Base-by-base conservation (phyloP, 106 monocot genomes). In the Dendrobium huoshanense region DNA sequence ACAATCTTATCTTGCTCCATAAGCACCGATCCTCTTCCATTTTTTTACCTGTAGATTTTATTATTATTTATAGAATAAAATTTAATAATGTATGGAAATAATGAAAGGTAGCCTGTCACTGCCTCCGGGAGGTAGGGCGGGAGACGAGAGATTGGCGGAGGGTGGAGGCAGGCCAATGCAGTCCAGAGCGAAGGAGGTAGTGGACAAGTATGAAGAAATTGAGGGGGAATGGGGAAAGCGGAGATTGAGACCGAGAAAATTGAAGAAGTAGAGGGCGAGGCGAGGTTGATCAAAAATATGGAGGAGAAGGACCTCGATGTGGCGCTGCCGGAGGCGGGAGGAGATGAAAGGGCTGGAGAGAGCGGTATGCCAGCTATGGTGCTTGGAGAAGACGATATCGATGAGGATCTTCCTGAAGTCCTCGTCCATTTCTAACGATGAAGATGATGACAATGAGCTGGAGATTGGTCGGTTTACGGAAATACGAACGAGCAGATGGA, bases 391-490 rank as follows among this genome's bases (percentile, higher is more conserved):
- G 73, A 94, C 82, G 79, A 94, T 86, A 7, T 75, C 75, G 51
- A 64, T 81, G 47, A 94, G 91, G 84, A 87, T 88, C 51, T 81
- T 55, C 77, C 91, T 79, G 85, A 94, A 88, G 75, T 81, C 81
- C 9, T 82, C 85, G 72, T 87, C 87, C 54, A 59, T 49, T 25
- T 82, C 86, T 29, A 40, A 67, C 77, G 22, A 43, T 42, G 20
- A 2, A 72, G 15, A 41, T 37, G 18, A 2, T 74, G 56, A 42
- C 49, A 72, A 70, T 68, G 79, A 41, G 77, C 64, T 20, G 77
- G 24, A 59, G 64, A n/a, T 55, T 2, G 40, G 16, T 20, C 55
- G 7, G 48, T 5, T 4, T 58, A 43, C 42, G 10, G 31, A 20
- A 37, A 37, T 29, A 15, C 13, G 5, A 67, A 72, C 67, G 77